Percentiles rank a stretch among this genome's conserved stretches.
Evolutionary conservation across 108 stramenopile genomes (phyloP).

Genomic region (Cylindrotheca fusiformis): DNA sequence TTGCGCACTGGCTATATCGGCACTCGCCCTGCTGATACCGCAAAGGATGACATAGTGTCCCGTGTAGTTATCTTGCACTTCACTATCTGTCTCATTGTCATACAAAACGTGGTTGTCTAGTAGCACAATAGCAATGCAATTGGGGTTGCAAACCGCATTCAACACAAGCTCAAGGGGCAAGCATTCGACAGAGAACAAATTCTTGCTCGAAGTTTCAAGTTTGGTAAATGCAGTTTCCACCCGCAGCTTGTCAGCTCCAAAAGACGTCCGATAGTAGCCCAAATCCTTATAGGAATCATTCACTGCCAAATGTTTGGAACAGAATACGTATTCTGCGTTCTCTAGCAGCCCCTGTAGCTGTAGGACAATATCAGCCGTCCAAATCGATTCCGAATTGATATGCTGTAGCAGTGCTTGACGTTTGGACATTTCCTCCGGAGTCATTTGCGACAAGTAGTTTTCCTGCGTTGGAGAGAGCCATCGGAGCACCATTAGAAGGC

Average conservation of each 20-base stretch:
- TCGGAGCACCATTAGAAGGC: constrained; percentile 53
- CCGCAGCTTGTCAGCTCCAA: constrained; percentile 49
- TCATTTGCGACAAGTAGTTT: background rate
- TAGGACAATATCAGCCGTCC: constrained; percentile 74
- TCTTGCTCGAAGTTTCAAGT: constrained; percentile 3
- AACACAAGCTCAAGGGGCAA: constrained; percentile 34
- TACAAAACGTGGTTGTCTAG: constrained; percentile 54
- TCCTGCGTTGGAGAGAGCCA: constrained; percentile 24
- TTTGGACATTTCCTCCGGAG: constrained; percentile 3
- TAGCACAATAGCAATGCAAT: constrained; percentile 70
- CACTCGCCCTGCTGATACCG: constrained; percentile 49
- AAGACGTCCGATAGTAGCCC: constrained; percentile 61
- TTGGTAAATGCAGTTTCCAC: constrained; percentile 27
- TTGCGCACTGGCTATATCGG: background rate
- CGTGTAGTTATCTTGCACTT: constrained; percentile 44
- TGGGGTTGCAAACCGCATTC: constrained; percentile 41
- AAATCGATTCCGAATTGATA: constrained; percentile 64
- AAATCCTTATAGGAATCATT: constrained; percentile 44
- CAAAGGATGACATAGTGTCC: constrained; percentile 75
- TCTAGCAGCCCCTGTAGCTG: constrained; percentile 41
- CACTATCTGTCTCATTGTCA: constrained; percentile 1
- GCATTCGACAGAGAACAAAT: background rate
- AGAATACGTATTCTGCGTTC: constrained; percentile 16
- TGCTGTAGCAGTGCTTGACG: constrained; percentile 27
- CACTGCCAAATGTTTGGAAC: constrained; percentile 46